Percentiles rank a stretch among this genome's conserved stretches.
phyloP scores from a whole-genome alignment of 2,329 filamentous ascomycete species.

The Pseudogymnoascus sp. region DNA sequence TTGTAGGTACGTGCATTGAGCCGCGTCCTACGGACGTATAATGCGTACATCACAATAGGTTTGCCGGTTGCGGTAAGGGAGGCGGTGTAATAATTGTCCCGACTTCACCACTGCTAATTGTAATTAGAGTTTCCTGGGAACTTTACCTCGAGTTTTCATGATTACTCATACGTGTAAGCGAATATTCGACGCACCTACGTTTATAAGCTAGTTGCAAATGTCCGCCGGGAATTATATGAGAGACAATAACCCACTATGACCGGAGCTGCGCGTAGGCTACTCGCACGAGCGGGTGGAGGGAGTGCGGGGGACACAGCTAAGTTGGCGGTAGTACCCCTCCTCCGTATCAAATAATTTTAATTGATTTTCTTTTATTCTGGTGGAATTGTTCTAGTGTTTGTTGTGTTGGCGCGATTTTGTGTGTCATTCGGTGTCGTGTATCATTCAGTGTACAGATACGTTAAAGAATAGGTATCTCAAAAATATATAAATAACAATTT shows the following conservation, averaged over 20 bases:
- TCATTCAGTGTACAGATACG: no score
- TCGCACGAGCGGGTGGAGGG: no score
- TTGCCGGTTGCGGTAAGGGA: neutral
- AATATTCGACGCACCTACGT: neutral
- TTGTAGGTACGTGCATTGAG: neutral
- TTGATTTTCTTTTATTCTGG: no score
- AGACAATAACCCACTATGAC: slow-evolving; percentile 15
- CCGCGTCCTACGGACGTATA: neutral
- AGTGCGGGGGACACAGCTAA: no score
- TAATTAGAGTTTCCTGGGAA: neutral
- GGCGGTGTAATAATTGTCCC: neutral
- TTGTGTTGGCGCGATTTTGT: no score
- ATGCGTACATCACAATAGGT: neutral
- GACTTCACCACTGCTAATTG: neutral
- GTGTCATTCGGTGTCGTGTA: no score
- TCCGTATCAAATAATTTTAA: no score
- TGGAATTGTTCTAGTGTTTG: no score
- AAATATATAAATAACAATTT: no score
- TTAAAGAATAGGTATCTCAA: no score
- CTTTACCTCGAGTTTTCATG: neutral
- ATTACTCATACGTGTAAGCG: neutral
- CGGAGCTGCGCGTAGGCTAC: slow-evolving; percentile 14
- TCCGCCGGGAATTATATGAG: slow-evolving; percentile 14
- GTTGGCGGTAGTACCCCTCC: no score
- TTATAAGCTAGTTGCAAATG: neutral